Conservation (phyloP, 2,329 filamentous ascomycete genomes). For the Cladosporium oxysporum region DNA sequence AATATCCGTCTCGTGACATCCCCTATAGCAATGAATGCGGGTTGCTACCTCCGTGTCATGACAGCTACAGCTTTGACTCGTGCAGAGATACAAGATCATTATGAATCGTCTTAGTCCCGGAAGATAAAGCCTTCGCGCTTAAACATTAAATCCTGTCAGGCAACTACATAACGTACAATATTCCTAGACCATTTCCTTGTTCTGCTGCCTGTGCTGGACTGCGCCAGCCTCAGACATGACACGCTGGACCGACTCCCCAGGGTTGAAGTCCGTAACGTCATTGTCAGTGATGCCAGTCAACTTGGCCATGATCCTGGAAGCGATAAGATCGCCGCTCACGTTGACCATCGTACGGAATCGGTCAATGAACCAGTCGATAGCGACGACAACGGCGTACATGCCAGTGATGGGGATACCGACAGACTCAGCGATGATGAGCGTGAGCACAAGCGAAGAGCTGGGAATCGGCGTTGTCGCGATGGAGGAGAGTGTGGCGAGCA, state of each 20-base stretch:
- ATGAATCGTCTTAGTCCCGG: neutral
- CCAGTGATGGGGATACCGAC: constrained; percentile 50
- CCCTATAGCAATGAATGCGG: neutral
- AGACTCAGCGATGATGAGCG: constrained; percentile 53
- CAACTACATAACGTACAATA: neutral
- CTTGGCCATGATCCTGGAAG: constrained; percentile 43
- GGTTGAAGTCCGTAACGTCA: constrained; percentile 6
- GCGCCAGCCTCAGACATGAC: constrained; percentile 9
- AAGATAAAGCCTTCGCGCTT: neutral
- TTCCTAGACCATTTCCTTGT: constrained; percentile 7
- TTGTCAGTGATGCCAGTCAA: constrained; percentile 41
- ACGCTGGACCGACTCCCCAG: neutral
- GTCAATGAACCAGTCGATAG: constrained; percentile 60
- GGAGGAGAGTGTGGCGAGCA: constrained; percentile 54
- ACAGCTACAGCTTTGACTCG: neutral
- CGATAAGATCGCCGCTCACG: constrained; percentile 54
- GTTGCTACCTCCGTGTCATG: neutral
- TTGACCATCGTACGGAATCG: constrained; percentile 56
- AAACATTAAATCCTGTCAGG: neutral
- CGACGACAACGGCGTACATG: constrained; percentile 56
- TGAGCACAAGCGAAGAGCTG: constrained; percentile 53
- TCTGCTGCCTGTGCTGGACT: constrained; percentile 8
- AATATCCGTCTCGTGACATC: neutral
- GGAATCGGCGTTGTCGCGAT: constrained; percentile 59
- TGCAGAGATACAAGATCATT: neutral